A percentile compares a stretch with the other conserved stretches of the same genome.
These are phyloP conservation scores for Begonia fuchsioides DNA, from an alignment of 306 rosid species.

Conservation along the genomic window DNA sequence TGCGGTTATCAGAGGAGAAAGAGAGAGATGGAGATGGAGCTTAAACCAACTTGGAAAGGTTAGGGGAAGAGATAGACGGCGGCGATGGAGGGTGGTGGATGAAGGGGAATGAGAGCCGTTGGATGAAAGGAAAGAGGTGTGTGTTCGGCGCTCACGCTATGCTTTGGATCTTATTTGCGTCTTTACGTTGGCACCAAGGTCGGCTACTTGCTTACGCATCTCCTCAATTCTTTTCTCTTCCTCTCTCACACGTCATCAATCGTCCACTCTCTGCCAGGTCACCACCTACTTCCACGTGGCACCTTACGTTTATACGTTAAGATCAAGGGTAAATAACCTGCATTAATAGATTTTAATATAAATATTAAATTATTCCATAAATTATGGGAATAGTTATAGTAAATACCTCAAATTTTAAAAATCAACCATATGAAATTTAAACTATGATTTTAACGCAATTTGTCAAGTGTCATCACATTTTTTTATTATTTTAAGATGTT, in stretches of 20 bases:
- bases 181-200: conserved; percentile 41
- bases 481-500: too few relatives aligned
- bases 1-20: neutral
- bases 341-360: too few relatives aligned
- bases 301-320: too few relatives aligned
- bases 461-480: too few relatives aligned
- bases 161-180: conserved; percentile 80
- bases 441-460: too few relatives aligned
- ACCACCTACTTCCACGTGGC: too few relatives aligned
- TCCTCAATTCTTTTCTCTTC: neutral
- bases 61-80: conserved; percentile 19
- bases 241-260: neutral
- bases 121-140: conserved; percentile 32
- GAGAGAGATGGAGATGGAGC: neutral
- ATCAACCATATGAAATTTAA: too few relatives aligned
- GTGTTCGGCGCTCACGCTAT: conserved; percentile 73
- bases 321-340: too few relatives aligned
- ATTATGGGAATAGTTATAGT: too few relatives aligned
- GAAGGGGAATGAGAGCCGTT: conserved; percentile 13
- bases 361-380: too few relatives aligned
- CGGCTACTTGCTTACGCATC: conserved; percentile 41
- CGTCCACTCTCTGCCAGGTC: neutral
- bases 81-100: conserved; percentile 44
- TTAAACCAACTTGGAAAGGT: conserved; percentile 20
- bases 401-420: too few relatives aligned